phyloP scores from a whole-genome alignment of 2,329 filamentous ascomycete genomes.

The Aspergillus neoniger region DNA sequence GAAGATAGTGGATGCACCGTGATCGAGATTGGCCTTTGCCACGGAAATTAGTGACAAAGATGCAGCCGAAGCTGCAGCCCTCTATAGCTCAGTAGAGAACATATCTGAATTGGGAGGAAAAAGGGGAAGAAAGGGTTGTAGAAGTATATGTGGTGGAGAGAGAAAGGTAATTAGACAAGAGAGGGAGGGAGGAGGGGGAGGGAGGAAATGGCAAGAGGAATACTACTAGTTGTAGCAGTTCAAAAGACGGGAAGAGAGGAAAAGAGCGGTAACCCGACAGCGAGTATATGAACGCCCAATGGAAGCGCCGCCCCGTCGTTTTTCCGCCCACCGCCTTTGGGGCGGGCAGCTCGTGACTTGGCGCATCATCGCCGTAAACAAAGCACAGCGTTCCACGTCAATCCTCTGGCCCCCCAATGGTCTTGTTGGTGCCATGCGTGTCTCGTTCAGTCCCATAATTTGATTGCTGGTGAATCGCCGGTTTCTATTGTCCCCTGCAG shows the following conservation, averaged over 20 bases:
- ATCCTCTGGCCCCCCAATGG: slow-evolving; percentile 20
- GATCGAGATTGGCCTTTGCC: slow-evolving; percentile 33
- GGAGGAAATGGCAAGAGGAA: background rate
- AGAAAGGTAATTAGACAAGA: background rate
- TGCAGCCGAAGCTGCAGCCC: slow-evolving; percentile 48
- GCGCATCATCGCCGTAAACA: slow-evolving; percentile 33
- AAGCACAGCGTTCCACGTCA: slow-evolving; percentile 34
- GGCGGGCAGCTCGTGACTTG: slow-evolving; percentile 1
- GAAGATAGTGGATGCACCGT: slow-evolving; percentile 20
- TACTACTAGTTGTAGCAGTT: background rate
- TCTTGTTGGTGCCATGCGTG: slow-evolving; percentile 21
- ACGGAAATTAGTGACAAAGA: slow-evolving; percentile 36
- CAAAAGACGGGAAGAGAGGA: background rate
- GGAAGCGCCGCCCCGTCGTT: slow-evolving; percentile 19
- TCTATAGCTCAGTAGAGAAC: slow-evolving; percentile 36
- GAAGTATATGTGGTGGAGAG: background rate
- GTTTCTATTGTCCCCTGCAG: slow-evolving; percentile 14
- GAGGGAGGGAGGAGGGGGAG: background rate
- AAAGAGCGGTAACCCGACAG: slow-evolving; percentile 22
- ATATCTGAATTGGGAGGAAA: slow-evolving; percentile 24
- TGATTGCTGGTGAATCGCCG: slow-evolving; percentile 7
- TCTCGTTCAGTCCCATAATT: slow-evolving; percentile 14
- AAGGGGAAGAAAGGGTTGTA: slow-evolving; percentile 9
- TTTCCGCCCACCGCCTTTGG: slow-evolving; percentile 27
- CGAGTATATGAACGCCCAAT: slow-evolving; percentile 1